Conservation (phyloP, 768 basidiomycete genomes). For the Agaricus subrufescens region DNA sequence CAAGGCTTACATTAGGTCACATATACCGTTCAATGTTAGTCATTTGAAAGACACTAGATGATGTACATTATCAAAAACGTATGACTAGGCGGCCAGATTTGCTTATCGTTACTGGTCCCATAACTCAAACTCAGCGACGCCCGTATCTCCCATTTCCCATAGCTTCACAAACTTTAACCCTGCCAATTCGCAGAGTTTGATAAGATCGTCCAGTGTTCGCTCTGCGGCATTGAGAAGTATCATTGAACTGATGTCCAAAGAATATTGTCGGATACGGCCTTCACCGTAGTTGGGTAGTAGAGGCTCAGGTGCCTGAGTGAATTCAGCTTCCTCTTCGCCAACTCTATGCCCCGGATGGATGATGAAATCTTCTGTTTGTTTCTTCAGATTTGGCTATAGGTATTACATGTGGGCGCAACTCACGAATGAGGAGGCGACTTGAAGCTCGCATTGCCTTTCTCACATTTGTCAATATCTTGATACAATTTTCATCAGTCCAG, state of each 20-base stretch:
- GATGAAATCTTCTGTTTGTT: constrained; percentile 29
- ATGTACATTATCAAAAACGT: too few relatives aligned
- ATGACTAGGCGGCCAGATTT: constrained; percentile 13
- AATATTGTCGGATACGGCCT: constrained; percentile 33
- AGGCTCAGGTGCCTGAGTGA: constrained; percentile 33
- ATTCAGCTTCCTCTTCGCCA: neutral
- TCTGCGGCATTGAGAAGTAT: constrained; percentile 34
- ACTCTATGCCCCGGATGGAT: constrained; percentile 23
- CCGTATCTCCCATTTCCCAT: constrained; percentile 27
- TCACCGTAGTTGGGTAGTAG: constrained; percentile 45
- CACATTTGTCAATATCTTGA: constrained; percentile 30
- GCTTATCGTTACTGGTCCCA: constrained; percentile 15
- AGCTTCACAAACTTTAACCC: constrained; percentile 27
- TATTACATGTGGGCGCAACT: constrained; percentile 6
- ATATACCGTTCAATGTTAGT: too few relatives aligned
- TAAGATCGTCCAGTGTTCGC: constrained; percentile 35
- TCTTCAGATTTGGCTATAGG: too few relatives aligned
- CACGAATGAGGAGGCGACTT: constrained; percentile 34
- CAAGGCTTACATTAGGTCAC: too few relatives aligned
- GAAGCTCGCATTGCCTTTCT: constrained; percentile 27
- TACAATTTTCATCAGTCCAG: constrained; percentile 33
- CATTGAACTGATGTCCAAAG: constrained; percentile 46
- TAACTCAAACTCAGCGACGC: constrained; percentile 21
- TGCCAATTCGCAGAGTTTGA: constrained; percentile 25
- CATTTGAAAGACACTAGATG: too few relatives aligned